A percentile compares a stretch with the other conserved stretches of the same genome.
phyloP scores from a whole-genome alignment of 1,139 yeast species.

The Geotrichum aggregatum region DNA sequence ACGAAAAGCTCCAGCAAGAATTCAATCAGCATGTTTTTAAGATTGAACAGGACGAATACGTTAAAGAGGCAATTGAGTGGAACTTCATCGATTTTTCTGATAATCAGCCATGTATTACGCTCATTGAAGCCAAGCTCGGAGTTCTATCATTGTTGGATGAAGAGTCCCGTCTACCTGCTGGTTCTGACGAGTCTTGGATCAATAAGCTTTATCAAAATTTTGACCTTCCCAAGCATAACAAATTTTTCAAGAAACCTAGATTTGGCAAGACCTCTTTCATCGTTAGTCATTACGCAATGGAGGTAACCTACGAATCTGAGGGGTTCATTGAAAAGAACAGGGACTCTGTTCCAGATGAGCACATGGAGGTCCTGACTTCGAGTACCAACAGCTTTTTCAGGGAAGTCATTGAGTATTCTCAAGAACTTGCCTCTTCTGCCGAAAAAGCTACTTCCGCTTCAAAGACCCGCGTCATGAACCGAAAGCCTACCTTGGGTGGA shows the following conservation, averaged over 20 bases:
- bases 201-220: conserved; percentile 84
- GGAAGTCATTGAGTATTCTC: conserved; percentile 61
- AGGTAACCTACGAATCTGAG: conserved; percentile 85
- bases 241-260: conserved; percentile 87
- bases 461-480: conserved; percentile 44
- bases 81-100: conserved; percentile 93
- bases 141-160: conserved; percentile 85
- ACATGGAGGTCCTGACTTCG: conserved; percentile 72
- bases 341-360: conserved; percentile 96
- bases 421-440: conserved; percentile 54
- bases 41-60: conserved; percentile 92
- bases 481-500: conserved; percentile 91
- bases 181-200: conserved; percentile 89
- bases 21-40: conserved; percentile 97
- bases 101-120: conserved; percentile 93
- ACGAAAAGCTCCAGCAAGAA: conserved; percentile 95
- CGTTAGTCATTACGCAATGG: conserved; percentile 91
- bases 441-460: conserved; percentile 36
- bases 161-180: conserved; percentile 92
- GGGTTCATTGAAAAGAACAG: conserved; percentile 96
- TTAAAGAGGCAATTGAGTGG: conserved; percentile 93
- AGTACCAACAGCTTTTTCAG: conserved; percentile 63
- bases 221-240: conserved; percentile 70
- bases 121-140: conserved; percentile 88
- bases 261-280: conserved; percentile 89